Base-by-base conservation (phyloP, 2,329 filamentous ascomycete genomes). In the Apiospora hydei region DNA sequence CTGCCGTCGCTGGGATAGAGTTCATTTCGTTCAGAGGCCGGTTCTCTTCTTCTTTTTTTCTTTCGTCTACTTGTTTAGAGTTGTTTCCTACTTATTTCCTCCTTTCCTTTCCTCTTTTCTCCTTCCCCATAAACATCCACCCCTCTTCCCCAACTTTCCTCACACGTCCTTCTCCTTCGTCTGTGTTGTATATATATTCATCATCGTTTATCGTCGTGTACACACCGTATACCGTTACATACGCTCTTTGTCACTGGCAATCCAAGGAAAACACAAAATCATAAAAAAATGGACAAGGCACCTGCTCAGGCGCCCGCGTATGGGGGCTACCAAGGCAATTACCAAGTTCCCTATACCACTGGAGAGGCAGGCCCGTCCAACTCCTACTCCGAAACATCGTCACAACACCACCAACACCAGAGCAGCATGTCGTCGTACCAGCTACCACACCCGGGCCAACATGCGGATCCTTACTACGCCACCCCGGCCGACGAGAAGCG, bases 401-500 rank as follows among this genome's bases (percentile, higher is more conserved):
- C 66, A 47, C 46, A 30, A 44, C 21, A 57, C 16, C 44, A 69
- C 34, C 64, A 68, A 44, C 24, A 68, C 34, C 34, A 44, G 66
- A 41, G 16, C 34, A 16, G 44, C 30, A 49, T 41, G 47, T 24
- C 34, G 21, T 51, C 47, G 11, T 51, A 69, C 16, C 67, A 47
- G 46, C 46, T 41, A 51, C 68, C 47, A 21, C 68, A 38, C 21
- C 30, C 38, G 34, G 30, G 38, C 16, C 30, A 51, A 16, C 68
- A 47, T 2, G 30, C 46, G 16, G 46, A 41, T 11, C 68, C 30
- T 30, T 46, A 69, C 67, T 4, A 70, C 66, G 51, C 73, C 46
- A 71, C 69, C 30, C 38, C 53, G 16, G 18, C 67, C 44, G 72
- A 75, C 68, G 74, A 77, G 69, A 77, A 77, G 73, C 72, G 71